phyloP scores from a whole-genome alignment of 1,284 basidiomycete species.

The Naganishia albida region DNA sequence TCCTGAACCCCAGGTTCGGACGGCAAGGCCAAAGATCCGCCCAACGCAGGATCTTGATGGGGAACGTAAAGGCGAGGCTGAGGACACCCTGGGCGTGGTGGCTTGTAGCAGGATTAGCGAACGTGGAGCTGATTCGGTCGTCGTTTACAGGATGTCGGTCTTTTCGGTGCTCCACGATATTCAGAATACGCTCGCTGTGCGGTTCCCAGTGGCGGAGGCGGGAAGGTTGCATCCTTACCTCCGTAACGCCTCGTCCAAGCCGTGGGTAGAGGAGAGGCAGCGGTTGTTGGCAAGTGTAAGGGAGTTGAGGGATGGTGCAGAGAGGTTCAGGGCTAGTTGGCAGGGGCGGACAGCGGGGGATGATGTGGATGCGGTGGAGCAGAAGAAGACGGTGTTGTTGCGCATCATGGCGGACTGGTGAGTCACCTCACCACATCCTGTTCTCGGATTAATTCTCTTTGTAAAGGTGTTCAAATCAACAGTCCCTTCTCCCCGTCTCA shows the following conservation, averaged over 20 bases:
- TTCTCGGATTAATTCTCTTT: neutral
- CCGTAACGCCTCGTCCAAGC: neutral
- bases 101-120: neutral
- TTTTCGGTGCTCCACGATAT: conserved; percentile 7
- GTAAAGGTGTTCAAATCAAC: conserved; percentile 22
- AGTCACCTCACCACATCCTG: neutral
- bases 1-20: neutral
- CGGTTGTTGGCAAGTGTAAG: neutral
- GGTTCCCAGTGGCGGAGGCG: neutral
- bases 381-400: conserved; percentile 20
- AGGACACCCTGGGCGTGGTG: conserved; percentile 2
- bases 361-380: neutral
- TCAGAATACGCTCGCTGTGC: neutral
- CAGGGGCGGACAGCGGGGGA: neutral
- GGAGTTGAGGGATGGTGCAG: neutral
- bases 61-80: conserved; percentile 30
- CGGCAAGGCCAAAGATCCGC: conserved; percentile 15
- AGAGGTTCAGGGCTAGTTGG: conserved; percentile 9
- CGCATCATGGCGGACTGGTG: conserved; percentile 27
- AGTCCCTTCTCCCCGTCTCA: conserved; percentile 13
- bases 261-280: neutral
- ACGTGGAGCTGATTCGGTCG: too few species aligned
- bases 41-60: conserved; percentile 11
- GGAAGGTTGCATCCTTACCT: conserved; percentile 8
- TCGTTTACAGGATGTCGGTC: neutral